phyloP scores from a whole-genome alignment of 164 flowering plant genomes.

The Vitis rotundifolia region DNA sequence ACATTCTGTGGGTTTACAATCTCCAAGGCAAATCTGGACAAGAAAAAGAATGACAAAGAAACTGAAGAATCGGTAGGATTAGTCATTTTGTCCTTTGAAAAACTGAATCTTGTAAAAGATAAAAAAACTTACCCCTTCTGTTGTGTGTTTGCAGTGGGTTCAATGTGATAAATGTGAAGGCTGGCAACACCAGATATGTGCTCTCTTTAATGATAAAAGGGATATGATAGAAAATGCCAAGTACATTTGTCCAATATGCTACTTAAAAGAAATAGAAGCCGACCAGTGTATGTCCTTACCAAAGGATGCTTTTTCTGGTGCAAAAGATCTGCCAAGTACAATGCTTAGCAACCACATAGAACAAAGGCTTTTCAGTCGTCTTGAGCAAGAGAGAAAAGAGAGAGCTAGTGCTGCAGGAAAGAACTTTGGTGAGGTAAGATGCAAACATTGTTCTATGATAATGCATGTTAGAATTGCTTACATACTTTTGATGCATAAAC shows the following conservation, averaged over 20 bases:
- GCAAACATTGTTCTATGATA: neutral
- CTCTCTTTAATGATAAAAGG: constrained; percentile 42
- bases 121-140: neutral
- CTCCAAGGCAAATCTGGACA: constrained; percentile 27
- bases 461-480: neutral
- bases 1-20: constrained; percentile 18
- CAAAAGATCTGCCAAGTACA: constrained; percentile 54
- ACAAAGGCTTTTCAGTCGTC: constrained; percentile 38
- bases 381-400: constrained; percentile 42
- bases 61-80: constrained; percentile 46
- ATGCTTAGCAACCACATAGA: constrained; percentile 63
- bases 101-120: neutral
- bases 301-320: constrained; percentile 26
- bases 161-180: constrained; percentile 51
- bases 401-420: constrained; percentile 35
- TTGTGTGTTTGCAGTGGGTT: constrained; percentile 53
- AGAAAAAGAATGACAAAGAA: constrained; percentile 21
- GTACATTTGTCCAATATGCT: constrained; percentile 59
- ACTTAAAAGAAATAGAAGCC: constrained; percentile 31
- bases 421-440: constrained; percentile 40
- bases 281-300: constrained; percentile 23
- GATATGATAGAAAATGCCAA: constrained; percentile 36
- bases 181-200: constrained; percentile 76
- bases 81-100: neutral
- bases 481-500: neutral